A percentile compares a stretch with the other conserved stretches of the same genome.
phyloP scores from a whole-genome alignment of 2,329 filamentous ascomycete species.

The Sarocladium kiliense region DNA sequence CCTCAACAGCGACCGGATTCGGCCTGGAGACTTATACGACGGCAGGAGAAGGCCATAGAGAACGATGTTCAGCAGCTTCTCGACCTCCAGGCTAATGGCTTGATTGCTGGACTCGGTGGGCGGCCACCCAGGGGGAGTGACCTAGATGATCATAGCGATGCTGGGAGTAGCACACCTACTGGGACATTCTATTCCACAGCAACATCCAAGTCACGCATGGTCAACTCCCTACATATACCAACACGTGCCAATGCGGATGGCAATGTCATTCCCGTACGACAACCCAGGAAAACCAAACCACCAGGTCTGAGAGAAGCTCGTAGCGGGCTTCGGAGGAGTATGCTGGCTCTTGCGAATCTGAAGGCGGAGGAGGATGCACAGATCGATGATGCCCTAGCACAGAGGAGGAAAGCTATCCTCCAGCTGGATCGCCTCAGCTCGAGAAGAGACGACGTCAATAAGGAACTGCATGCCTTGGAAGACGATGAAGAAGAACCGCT shows the following conservation, averaged over 20 bases:
- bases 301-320: constrained; percentile 57
- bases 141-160: constrained; percentile 30
- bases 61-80: constrained; percentile 42
- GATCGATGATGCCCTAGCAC: constrained; percentile 50
- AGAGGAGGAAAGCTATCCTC: constrained; percentile 52
- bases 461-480: constrained; percentile 50
- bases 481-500: constrained; percentile 52
- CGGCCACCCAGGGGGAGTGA: constrained; percentile 24
- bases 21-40: constrained; percentile 40
- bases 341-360: constrained; percentile 58
- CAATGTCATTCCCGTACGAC: constrained; percentile 55
- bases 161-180: constrained; percentile 36
- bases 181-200: constrained; percentile 33
- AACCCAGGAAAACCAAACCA: constrained; percentile 44
- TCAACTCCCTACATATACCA: constrained; percentile 36
- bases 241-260: constrained; percentile 33
- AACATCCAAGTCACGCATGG: constrained; percentile 34
- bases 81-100: constrained; percentile 42
- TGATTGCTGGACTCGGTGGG: constrained; percentile 20
- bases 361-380: constrained; percentile 64
- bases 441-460: constrained; percentile 42
- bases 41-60: constrained; percentile 40
- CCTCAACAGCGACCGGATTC: constrained; percentile 31
- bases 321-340: constrained; percentile 57
- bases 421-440: constrained; percentile 50